Conservation (phyloP, 208 protist genomes). For the Lotmaria passim region DNA sequence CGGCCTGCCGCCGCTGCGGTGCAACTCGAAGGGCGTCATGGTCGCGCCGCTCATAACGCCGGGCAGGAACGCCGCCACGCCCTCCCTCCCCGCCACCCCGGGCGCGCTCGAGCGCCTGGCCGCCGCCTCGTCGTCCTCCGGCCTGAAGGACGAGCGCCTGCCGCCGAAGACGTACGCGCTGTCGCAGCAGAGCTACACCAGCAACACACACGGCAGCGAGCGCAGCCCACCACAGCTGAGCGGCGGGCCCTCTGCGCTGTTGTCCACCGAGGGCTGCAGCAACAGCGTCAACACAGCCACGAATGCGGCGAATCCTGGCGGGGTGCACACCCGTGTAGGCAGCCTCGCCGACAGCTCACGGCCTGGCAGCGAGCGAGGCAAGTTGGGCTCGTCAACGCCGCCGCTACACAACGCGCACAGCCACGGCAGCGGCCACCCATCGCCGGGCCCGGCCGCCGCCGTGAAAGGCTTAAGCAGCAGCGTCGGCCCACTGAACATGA, state of each 20-base stretch:
- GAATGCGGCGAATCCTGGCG: too few species aligned
- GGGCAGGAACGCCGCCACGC: slow-evolving; percentile 7
- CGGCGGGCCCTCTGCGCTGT: background rate
- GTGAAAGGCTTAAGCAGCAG: background rate
- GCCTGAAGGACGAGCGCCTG: slow-evolving; percentile 42
- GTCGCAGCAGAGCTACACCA: slow-evolving; percentile 2
- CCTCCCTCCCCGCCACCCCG: slow-evolving; percentile 14
- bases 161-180: slow-evolving; percentile 47
- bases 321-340: slow-evolving; percentile 4
- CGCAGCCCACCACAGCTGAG: background rate
- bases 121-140: slow-evolving; percentile 8
- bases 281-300: background rate
- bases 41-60: slow-evolving; percentile 7
- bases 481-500: background rate
- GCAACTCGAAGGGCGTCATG: slow-evolving; percentile 17
- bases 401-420: background rate
- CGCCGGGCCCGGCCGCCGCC: background rate
- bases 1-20: slow-evolving; percentile 52
- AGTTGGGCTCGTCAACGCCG: background rate
- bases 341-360: slow-evolving; percentile 11
- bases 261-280: background rate
- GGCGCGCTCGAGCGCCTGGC: slow-evolving; percentile 8
- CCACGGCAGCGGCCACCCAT: background rate
- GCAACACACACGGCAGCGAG: slow-evolving; percentile 1
- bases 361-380: slow-evolving; percentile 2